phyloP scores from a whole-genome alignment of 768 basidiomycete species.

The Lepiota subincarnata region DNA sequence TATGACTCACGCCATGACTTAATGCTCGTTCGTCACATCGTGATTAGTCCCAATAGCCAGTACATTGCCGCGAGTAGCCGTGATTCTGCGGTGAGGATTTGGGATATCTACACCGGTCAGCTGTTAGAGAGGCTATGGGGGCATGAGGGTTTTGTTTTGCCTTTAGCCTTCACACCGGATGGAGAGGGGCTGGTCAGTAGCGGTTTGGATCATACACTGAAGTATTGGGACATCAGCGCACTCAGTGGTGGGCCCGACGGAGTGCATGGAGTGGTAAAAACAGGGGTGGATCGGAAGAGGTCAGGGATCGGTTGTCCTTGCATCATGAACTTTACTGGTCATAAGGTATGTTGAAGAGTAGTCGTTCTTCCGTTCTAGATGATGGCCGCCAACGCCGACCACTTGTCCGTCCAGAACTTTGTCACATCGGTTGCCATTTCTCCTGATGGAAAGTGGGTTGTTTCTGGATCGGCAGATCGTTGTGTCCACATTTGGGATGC shows the following conservation, averaged over 20 bases:
- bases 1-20: constrained; percentile 37
- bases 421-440: constrained; percentile 50
- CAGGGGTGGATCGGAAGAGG: constrained; percentile 58
- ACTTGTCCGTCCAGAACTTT: constrained; percentile 44
- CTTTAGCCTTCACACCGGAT: constrained; percentile 87
- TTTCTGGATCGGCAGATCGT: constrained; percentile 74
- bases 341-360: constrained; percentile 54
- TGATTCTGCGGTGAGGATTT: constrained; percentile 69
- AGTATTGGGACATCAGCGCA: constrained; percentile 79
- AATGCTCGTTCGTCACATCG: constrained; percentile 68
- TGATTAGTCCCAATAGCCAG: constrained; percentile 68
- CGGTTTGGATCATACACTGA: constrained; percentile 78
- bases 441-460: constrained; percentile 77
- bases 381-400: constrained; percentile 34
- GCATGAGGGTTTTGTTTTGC: constrained; percentile 78
- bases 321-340: constrained; percentile 76
- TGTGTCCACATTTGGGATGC: constrained; percentile 77
- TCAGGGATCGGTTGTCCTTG: constrained; percentile 40
- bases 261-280: not conserved
- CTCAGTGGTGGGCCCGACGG: constrained; percentile 58
- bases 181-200: constrained; percentile 86
- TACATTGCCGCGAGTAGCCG: constrained; percentile 60
- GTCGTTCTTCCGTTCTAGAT: constrained; percentile 32
- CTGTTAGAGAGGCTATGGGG: constrained; percentile 69
- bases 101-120: constrained; percentile 61